Conservation (phyloP, 2,329 filamentous ascomycete genomes). For the Chaetomium sp. region DNA sequence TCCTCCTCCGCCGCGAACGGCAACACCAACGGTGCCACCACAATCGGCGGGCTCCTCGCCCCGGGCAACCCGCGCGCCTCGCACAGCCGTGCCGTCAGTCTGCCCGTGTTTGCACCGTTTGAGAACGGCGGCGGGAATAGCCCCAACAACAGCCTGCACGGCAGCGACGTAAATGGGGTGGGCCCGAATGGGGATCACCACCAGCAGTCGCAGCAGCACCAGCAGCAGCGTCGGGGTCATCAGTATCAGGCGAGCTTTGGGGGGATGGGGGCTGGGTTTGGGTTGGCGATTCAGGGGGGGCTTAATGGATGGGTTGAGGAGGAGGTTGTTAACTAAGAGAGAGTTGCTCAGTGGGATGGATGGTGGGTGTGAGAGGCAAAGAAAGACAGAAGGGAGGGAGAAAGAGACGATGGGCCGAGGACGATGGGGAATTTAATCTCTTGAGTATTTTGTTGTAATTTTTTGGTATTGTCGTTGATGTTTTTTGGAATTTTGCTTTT, state of each 20-base stretch:
- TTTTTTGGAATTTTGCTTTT: neutral
- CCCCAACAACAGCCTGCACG: slow-evolving; percentile 39
- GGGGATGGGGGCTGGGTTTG: slow-evolving; percentile 53
- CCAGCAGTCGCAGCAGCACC: too few species aligned
- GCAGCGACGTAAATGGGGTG: slow-evolving; percentile 40
- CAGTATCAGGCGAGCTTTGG: slow-evolving; percentile 60
- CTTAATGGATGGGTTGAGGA: slow-evolving; percentile 64
- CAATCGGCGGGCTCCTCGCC: slow-evolving; percentile 70
- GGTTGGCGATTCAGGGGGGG: slow-evolving; percentile 56
- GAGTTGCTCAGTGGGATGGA: neutral
- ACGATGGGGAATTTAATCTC: slow-evolving; percentile 1
- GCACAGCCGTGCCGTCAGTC: slow-evolving; percentile 77
- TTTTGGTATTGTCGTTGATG: neutral
- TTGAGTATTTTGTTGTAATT: slow-evolving; percentile 16
- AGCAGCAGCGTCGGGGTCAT: slow-evolving; percentile 49
- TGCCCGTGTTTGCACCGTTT: slow-evolving; percentile 65
- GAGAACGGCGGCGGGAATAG: slow-evolving; percentile 50
- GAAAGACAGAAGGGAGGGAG: too few species aligned
- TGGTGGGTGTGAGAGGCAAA: too few species aligned
- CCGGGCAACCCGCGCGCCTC: slow-evolving; percentile 53
- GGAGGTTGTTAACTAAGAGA: slow-evolving; percentile 50
- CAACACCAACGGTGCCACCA: slow-evolving; percentile 43
- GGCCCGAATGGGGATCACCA: slow-evolving; percentile 24
- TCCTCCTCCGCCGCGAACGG: slow-evolving; percentile 33
- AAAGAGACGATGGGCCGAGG: neutral